Conservation (phyloP, 495 filamentous ascomycete genomes). For the Lasiosphaeria ovina region DNA sequence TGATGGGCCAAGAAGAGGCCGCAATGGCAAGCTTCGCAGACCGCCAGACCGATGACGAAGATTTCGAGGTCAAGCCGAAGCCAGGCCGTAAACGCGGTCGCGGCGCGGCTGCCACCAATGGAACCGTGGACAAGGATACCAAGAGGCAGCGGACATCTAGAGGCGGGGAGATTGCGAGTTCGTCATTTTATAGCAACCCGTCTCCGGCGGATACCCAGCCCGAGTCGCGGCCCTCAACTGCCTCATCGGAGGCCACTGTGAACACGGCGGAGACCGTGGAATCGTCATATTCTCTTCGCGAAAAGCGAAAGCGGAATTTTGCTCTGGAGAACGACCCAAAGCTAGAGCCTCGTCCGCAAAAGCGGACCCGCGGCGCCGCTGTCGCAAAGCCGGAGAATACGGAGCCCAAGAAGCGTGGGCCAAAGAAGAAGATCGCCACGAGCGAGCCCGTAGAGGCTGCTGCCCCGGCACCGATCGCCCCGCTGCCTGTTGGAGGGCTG, state of each 20-base stretch:
- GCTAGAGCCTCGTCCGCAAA: conserved; percentile 24
- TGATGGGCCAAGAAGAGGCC: conserved; percentile 8
- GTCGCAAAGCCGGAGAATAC: conserved; percentile 11
- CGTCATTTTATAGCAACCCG: conserved; percentile 29
- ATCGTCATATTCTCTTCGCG: conserved; percentile 37
- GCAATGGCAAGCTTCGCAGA: not conserved
- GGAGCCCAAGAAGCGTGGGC: conserved; percentile 26
- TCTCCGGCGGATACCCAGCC: conserved; percentile 22
- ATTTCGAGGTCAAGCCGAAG: conserved; percentile 15
- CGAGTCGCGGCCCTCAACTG: conserved; percentile 35
- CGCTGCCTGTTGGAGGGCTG: conserved; percentile 15
- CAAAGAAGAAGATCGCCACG: conserved; percentile 18
- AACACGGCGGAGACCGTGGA: conserved; percentile 32
- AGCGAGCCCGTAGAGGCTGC: conserved; percentile 14
- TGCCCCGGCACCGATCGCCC: conserved; percentile 7
- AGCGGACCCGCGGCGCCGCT: conserved; percentile 17
- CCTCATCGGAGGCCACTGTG: conserved; percentile 27
- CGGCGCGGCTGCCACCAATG: conserved; percentile 16
- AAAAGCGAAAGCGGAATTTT: conserved; percentile 38
- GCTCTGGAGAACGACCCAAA: conserved; percentile 36
- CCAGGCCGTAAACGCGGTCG: conserved; percentile 25
- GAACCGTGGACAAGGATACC: conserved; percentile 21
- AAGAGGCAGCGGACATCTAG: conserved; percentile 22
- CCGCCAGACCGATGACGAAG: conserved; percentile 20
- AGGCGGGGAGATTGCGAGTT: conserved; percentile 23